Conservation (phyloP, 257 asterid species). For the Coffea eugenioides region DNA sequence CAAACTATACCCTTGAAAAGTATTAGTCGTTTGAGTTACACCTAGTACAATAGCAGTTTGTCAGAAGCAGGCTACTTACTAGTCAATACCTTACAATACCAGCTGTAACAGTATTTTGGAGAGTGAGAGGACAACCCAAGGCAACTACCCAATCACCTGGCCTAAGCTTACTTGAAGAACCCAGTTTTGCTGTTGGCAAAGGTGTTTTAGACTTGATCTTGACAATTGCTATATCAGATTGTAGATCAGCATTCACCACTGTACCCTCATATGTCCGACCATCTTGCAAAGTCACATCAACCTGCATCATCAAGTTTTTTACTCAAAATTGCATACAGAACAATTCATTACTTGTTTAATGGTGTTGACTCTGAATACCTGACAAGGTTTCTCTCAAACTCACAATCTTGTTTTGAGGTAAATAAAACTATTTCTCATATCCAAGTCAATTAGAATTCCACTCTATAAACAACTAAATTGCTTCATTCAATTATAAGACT, state of each 20-base stretch:
- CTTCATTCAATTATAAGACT: too few relatives aligned
- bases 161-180: conserved; percentile 71
- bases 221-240: conserved; percentile 71
- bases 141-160: conserved; percentile 99
- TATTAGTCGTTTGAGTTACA: background rate
- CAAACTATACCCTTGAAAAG: background rate
- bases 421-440: too few relatives aligned
- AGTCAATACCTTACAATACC: conserved; percentile 77
- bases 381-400: background rate
- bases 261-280: conserved; percentile 90
- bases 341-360: background rate
- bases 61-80: conserved; percentile 4
- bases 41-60: background rate
- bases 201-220: conserved; percentile 77
- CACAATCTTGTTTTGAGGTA: too few relatives aligned
- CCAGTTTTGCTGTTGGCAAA: conserved; percentile 77
- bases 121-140: conserved; percentile 87
- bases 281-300: conserved; percentile 92
- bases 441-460: too few relatives aligned
- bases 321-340: background rate
- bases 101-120: conserved; percentile 86
- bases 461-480: background rate
- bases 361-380: background rate
- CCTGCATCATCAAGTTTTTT: conserved; percentile 37
- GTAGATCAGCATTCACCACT: conserved; percentile 78